Conservation (phyloP, 2,329 filamentous ascomycete species). For the Verticillium dahliae region DNA sequence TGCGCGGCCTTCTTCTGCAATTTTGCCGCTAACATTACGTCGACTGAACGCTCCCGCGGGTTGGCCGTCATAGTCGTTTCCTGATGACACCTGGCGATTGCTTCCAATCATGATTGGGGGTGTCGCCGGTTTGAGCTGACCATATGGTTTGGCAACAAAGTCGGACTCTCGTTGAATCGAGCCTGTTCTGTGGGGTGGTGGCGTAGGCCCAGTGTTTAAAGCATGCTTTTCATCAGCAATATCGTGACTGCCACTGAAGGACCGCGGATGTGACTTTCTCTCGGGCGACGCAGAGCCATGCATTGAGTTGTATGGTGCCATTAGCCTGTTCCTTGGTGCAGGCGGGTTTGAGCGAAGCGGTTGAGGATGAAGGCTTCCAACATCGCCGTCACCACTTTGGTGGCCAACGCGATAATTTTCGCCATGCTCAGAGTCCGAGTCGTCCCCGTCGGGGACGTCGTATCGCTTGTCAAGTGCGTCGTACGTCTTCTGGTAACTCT, state of each 20-base stretch:
- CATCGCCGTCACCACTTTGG: conserved; percentile 15
- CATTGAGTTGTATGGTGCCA: conserved; percentile 22
- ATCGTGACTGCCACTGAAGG: conserved; percentile 35
- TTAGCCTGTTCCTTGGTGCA: conserved; percentile 10
- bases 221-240: conserved; percentile 32
- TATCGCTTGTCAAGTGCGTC: conserved; percentile 39
- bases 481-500: conserved; percentile 29
- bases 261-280: conserved; percentile 36
- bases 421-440: conserved; percentile 32
- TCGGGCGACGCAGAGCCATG: conserved; percentile 32
- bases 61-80: conserved; percentile 44
- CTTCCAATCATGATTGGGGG: conserved; percentile 46
- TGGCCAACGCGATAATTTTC: conserved; percentile 19
- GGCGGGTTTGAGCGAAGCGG: conserved; percentile 47
- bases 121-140: conserved; percentile 45
- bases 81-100: conserved; percentile 50
- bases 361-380: conserved; percentile 33
- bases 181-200: conserved; percentile 27
- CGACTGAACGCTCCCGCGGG: conserved; percentile 29
- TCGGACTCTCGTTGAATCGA: conserved; percentile 41
- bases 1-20: conserved; percentile 63
- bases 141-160: conserved; percentile 53
- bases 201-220: neutral
- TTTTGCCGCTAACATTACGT: conserved; percentile 65
- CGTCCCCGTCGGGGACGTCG: conserved; percentile 31